These are phyloP conservation scores for Bruguiera parviflora DNA, from an alignment of 345 rosid genomes.

Conservation along the genomic window DNA sequence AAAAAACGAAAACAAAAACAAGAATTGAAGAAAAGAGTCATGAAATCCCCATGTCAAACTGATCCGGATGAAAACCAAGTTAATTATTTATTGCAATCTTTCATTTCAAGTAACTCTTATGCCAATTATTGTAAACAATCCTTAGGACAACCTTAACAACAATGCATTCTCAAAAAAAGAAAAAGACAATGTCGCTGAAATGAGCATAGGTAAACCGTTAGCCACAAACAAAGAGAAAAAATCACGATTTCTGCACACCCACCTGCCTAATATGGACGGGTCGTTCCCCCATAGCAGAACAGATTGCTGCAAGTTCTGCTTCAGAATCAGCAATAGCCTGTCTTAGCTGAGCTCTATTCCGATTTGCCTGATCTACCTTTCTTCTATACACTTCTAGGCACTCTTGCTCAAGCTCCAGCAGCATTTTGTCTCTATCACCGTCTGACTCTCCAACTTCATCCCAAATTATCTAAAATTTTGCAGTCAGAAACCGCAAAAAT, in stretches of 20 bases:
- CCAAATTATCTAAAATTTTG: constrained; percentile 69
- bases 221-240: background rate
- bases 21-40: background rate
- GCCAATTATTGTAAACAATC: too few species aligned
- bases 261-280: constrained; percentile 94
- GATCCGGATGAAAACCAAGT: too few species aligned
- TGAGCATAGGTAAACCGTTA: background rate
- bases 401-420: constrained; percentile 89
- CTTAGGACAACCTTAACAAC: too few species aligned
- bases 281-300: constrained; percentile 86
- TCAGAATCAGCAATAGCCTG: constrained; percentile 83
- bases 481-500: background rate
- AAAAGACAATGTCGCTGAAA: background rate
- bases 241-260: background rate
- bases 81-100: too few species aligned
- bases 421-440: constrained; percentile 77
- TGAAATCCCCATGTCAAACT: too few species aligned
- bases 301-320: constrained; percentile 84
- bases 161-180: too few species aligned
- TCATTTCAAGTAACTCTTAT: too few species aligned
- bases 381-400: constrained; percentile 92
- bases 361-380: constrained; percentile 86
- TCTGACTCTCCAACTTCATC: constrained; percentile 94
- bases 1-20: background rate
- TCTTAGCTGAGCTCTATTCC: constrained; percentile 77